Percentiles rank a stretch among this genome's conserved stretches.
Evolutionary conservation across 1,284 basidiomycete genomes (phyloP).

Genomic region (Hypsizygus ulmarius): DNA sequence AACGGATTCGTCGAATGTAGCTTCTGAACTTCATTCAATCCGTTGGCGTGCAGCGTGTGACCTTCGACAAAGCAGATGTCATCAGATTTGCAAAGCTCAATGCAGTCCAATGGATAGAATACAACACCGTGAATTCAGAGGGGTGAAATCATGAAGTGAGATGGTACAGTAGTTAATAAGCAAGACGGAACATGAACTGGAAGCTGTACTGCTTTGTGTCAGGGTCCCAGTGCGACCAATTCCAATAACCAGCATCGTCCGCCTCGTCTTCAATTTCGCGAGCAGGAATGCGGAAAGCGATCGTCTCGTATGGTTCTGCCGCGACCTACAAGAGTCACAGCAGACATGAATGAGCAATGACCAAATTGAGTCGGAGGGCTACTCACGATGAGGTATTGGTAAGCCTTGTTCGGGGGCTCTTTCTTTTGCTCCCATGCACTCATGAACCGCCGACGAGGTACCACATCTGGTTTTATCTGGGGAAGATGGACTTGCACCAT

Average conservation of each 20-base stretch:
- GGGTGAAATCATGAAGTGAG: background rate
- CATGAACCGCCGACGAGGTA: conserved; percentile 93
- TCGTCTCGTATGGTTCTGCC: conserved; percentile 98
- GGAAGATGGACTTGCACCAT: conserved; percentile 97
- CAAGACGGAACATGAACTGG: conserved; percentile 87
- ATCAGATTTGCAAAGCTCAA: background rate
- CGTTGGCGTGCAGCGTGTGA: background rate
- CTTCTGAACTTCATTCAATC: conserved; percentile 18
- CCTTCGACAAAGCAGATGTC: background rate
- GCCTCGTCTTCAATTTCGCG: conserved; percentile 94
- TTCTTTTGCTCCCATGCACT: conserved; percentile 97
- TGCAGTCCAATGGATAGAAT: background rate
- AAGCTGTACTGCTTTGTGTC: conserved; percentile 96
- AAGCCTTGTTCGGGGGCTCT: conserved; percentile 92
- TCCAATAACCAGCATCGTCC: conserved; percentile 87
- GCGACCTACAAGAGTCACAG: conserved; percentile 65
- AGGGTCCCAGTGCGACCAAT: conserved; percentile 96
- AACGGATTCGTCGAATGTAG: conserved; percentile 35
- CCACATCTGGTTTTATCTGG: conserved; percentile 85
- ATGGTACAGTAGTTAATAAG: conserved; percentile 40
- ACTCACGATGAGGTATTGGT: conserved; percentile 95
- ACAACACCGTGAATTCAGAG: conserved; percentile 15
- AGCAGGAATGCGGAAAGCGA: conserved; percentile 97
- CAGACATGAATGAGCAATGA: conserved; percentile 9
- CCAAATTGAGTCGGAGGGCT: background rate